Percentiles rank a stretch among this genome's conserved stretches.
Evolutionary conservation across 2,329 filamentous ascomycete species (phyloP).

Genomic region (Trichoderma sp.): DNA sequence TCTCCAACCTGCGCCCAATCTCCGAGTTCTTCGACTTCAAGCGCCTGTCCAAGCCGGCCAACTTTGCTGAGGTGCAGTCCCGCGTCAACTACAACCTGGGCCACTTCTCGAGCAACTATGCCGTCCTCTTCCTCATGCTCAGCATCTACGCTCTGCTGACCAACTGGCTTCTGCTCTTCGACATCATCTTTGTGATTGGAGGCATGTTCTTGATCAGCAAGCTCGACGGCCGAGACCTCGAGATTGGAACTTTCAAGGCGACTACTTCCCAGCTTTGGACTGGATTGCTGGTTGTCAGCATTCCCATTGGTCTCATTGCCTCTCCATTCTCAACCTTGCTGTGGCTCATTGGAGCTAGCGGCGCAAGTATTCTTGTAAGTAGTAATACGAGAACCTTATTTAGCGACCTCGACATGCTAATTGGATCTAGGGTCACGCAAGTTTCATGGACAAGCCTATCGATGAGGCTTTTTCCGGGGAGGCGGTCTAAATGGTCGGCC

Average conservation of each 20-base stretch:
- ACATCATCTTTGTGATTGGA: slow-evolving; percentile 81
- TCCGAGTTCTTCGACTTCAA: slow-evolving; percentile 96
- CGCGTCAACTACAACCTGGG: slow-evolving; percentile 95
- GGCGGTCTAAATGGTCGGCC: slow-evolving; percentile 99
- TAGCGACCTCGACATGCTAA: not conserved
- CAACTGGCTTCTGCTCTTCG: slow-evolving; percentile 82
- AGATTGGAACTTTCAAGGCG: slow-evolving; percentile 77
- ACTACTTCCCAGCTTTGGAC: slow-evolving; percentile 95
- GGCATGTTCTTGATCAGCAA: slow-evolving; percentile 92
- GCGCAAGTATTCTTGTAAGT: slow-evolving; percentile 72
- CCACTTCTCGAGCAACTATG: slow-evolving; percentile 99
- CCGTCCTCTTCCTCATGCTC: slow-evolving; percentile 88
- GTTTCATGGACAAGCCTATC: slow-evolving; percentile 97
- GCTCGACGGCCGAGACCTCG: slow-evolving; percentile 83
- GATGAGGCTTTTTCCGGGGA: slow-evolving; percentile 99
- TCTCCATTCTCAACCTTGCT: slow-evolving; percentile 82
- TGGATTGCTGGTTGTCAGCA: slow-evolving; percentile 73
- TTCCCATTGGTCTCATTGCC: slow-evolving; percentile 81
- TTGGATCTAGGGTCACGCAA: slow-evolving; percentile 68
- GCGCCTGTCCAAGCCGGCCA: slow-evolving; percentile 88
- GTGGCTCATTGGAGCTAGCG: slow-evolving; percentile 94
- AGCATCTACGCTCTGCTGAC: slow-evolving; percentile 93
- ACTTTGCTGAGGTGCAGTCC: slow-evolving; percentile 86
- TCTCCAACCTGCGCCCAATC: slow-evolving; percentile 87
- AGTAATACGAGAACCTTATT: not conserved